phyloP scores from a whole-genome alignment of 345 rosid genomes.

The Draba incana region DNA sequence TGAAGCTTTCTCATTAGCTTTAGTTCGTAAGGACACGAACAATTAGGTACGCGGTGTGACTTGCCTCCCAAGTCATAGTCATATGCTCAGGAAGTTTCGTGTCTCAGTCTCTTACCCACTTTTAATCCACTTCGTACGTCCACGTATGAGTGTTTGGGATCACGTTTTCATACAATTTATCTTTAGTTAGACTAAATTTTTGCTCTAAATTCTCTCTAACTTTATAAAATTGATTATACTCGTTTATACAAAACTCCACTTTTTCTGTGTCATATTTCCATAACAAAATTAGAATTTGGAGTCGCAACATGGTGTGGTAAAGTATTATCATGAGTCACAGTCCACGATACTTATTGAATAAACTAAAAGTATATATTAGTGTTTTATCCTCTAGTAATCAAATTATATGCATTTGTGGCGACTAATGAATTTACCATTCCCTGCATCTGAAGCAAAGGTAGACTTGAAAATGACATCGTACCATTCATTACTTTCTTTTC shows the following conservation, averaged over 20 bases:
- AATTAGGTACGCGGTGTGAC: conserved; percentile 14
- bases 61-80: conserved; percentile 26
- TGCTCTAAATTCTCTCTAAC: not conserved
- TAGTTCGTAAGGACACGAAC: conserved; percentile 3
- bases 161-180: not conserved
- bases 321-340: conserved; percentile 11
- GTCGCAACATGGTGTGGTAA: conserved; percentile 5
- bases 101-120: conserved; percentile 39
- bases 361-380: not conserved
- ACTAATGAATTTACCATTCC: conserved; percentile 19
- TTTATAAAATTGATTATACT: not conserved
- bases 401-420: conserved; percentile 21
- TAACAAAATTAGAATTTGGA: conserved; percentile 1
- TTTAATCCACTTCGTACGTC: conserved; percentile 21
- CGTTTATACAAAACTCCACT: not conserved
- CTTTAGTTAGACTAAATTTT: conserved; percentile 4
- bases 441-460: conserved; percentile 44
- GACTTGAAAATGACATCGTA: conserved; percentile 33
- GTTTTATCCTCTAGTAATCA: not conserved
- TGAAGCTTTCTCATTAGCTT: conserved; percentile 34
- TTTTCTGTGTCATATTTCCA: not conserved
- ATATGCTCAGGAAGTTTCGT: conserved; percentile 21
- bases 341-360: not conserved
- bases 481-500: conserved; percentile 15
- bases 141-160: conserved; percentile 19